Base-by-base conservation (phyloP, 2,329 filamentous ascomycete species). In the Penicillium expansum region DNA sequence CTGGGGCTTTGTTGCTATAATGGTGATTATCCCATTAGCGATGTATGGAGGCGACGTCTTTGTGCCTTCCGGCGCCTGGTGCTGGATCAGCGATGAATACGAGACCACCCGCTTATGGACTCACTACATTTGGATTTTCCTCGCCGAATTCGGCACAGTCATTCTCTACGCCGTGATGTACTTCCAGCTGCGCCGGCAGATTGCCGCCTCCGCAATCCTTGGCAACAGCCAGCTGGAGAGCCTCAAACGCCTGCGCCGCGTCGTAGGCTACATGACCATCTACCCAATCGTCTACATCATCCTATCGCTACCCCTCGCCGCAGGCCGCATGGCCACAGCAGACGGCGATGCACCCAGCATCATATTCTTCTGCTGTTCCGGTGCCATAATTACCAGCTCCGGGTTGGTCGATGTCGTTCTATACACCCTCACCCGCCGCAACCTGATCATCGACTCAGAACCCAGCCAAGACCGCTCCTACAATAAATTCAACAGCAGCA, bases 251-350 rank as follows among this genome's bases (percentile, higher is more conserved):
- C 63, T 77, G 8, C 71, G 71, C n/a, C 74, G 76, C 20, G 76
- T 78, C 1, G 74, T 77, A 48, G 71, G 74, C 38, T 78, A 78
- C 70, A 79, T 79, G 76, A 72, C 78, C 44, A 76, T 78, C 56
- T 79, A 78, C 54, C 76, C 76, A 1, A 67, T 80, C 13, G 76
- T 74, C 11, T 90, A 90, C 67, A 82, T 83, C 4, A 72, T 86
- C 13, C 62, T 84, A 39, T 89, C 87, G 55, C 78, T 91, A 27
- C 87, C 88, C 1, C 78, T 84, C 8, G 86, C 85, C 2, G 76
- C 75, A 3, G 76, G 74, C 27, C 74, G 76, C 41, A 78, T 78
- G 76, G 70, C 74, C 18, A 71, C 72, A 4, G 74, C 73, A 7
- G 68, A 70, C 43, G 71, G 72, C 18, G 52, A 69, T 16, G 63